Evolutionary conservation across 1,139 yeast genomes (phyloP).

Genomic region (Saccharomyces uvarum): DNA sequence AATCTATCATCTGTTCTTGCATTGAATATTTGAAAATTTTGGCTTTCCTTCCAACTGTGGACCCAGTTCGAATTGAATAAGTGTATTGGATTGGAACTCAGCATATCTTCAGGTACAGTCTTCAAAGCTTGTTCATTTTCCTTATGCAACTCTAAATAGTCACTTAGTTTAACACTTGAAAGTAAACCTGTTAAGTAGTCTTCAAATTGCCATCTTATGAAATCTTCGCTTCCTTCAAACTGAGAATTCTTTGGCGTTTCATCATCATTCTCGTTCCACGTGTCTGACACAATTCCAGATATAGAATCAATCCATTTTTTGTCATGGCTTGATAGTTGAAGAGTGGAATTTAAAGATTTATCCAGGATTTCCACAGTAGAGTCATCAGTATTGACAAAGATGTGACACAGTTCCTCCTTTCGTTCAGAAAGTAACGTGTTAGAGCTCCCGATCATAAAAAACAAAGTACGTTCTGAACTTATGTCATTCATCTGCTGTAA

Average conservation of each 20-base stretch:
- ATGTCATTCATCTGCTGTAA: conserved; percentile 81
- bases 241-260: conserved; percentile 41
- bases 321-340: conserved; percentile 57
- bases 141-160: conserved; percentile 41
- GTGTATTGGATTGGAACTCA: conserved; percentile 37
- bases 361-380: conserved; percentile 41
- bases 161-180: conserved; percentile 62
- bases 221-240: conserved; percentile 80
- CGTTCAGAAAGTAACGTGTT: conserved; percentile 72
- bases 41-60: conserved; percentile 55
- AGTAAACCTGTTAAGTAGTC: conserved; percentile 76
- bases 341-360: conserved; percentile 34
- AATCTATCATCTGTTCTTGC: conserved; percentile 75
- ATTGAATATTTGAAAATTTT: conserved; percentile 66
- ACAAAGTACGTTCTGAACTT: conserved; percentile 47
- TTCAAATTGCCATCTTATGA: conserved; percentile 79
- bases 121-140: conserved; percentile 31
- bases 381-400: conserved; percentile 49
- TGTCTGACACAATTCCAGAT: conserved; percentile 21
- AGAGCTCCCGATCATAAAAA: conserved; percentile 80
- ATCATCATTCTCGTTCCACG: conserved; percentile 40
- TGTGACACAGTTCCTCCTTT: conserved; percentile 48
- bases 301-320: conserved; percentile 54
- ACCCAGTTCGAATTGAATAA: conserved; percentile 53
- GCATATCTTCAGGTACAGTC: conserved; percentile 18